phyloP scores from a whole-genome alignment of 1,284 basidiomycete species.

The Puccinia hordei region DNA sequence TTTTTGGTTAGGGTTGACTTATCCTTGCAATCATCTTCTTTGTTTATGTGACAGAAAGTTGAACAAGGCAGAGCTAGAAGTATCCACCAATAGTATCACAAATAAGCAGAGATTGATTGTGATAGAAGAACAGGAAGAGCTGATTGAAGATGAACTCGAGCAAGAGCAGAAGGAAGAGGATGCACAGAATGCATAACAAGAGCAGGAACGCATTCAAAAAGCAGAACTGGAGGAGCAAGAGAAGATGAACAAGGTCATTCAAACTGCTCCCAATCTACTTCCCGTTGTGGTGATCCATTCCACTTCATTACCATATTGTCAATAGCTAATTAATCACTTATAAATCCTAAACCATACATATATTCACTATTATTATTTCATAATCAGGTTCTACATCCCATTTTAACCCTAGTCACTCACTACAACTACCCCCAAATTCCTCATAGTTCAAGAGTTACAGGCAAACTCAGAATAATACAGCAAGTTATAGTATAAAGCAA shows the following conservation, averaged over 20 bases:
- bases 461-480: no score
- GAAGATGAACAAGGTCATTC: conserved; percentile 51
- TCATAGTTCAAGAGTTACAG: no score
- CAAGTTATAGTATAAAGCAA: no score
- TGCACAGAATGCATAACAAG: conserved; percentile 54
- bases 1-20: not conserved
- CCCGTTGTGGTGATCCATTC: no score
- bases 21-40: not conserved
- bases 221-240: conserved; percentile 47
- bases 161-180: conserved; percentile 68
- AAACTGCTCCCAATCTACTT: conserved; percentile 50
- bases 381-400: no score
- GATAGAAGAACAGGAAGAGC: conserved; percentile 94
- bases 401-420: no score
- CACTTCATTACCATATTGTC: no score
- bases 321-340: no score
- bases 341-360: no score
- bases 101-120: conserved; percentile 99
- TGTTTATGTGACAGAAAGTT: conserved; percentile 68
- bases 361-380: no score
- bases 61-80: conserved; percentile 94
- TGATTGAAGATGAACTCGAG: conserved; percentile 98
- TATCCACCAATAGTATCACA: conserved; percentile 86
- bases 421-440: no score
- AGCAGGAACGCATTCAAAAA: conserved; percentile 48